These are phyloP conservation scores for Fusarium robinianum DNA, from an alignment of 2,329 filamentous ascomycete genomes.

Conservation along the genomic window DNA sequence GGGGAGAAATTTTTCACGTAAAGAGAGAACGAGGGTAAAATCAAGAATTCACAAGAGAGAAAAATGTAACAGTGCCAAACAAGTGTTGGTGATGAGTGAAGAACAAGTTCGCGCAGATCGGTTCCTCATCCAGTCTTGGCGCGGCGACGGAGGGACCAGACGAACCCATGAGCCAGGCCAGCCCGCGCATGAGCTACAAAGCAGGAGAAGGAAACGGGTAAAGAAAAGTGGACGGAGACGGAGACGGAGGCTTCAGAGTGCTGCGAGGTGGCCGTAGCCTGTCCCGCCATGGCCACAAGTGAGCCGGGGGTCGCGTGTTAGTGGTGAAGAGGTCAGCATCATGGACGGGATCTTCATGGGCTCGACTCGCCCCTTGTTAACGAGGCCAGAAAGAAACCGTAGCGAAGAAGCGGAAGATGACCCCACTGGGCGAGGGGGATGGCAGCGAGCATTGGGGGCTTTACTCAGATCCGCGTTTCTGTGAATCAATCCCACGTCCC, in stretches of 20 bases:
- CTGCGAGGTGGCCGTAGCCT: too few relatives aligned
- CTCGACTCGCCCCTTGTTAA: conserved; percentile 16
- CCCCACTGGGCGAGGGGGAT: background rate
- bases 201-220: conserved; percentile 4
- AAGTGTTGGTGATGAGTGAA: conserved; percentile 2
- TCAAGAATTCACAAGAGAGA: background rate
- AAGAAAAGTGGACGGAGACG: conserved; percentile 11
- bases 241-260: conserved; percentile 11
- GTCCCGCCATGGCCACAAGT: too few relatives aligned
- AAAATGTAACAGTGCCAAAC: background rate
- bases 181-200: conserved; percentile 15
- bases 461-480: conserved; percentile 7
- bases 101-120: background rate
- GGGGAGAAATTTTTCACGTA: too few relatives aligned
- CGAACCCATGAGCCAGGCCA: conserved; percentile 3
- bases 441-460: background rate
- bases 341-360: conserved; percentile 1
- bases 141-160: background rate
- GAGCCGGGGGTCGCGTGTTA: too few relatives aligned
- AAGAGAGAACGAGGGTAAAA: background rate
- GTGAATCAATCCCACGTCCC: conserved; percentile 4
- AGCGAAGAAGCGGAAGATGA: conserved; percentile 11
- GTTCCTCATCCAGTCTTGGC: conserved; percentile 5
- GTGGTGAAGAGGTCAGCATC: background rate
- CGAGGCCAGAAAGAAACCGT: conserved; percentile 15